Conservation (phyloP, 2,329 filamentous ascomycete species). For the Sporothrix pseudoabietina region DNA sequence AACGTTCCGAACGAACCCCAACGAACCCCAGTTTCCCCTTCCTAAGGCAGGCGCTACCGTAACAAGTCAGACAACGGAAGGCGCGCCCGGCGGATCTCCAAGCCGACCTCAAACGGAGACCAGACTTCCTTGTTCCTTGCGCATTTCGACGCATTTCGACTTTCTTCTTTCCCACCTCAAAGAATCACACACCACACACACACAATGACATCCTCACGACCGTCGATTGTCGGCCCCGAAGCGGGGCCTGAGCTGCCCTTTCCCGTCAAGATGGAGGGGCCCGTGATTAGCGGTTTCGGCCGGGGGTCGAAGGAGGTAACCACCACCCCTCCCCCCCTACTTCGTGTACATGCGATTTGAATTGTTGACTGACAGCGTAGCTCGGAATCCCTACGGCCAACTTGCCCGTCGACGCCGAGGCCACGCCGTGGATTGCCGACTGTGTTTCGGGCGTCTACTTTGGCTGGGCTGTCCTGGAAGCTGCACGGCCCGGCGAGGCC, state of each 20-base stretch:
- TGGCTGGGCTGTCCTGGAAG: constrained; percentile 78
- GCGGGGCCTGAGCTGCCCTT: constrained; percentile 75
- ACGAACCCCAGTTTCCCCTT: neutral
- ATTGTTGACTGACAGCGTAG: constrained; percentile 46
- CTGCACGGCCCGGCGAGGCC: constrained; percentile 54
- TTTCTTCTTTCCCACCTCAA: neutral
- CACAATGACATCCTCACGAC: constrained; percentile 47
- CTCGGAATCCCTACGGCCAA: constrained; percentile 97
- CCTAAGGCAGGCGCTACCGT: neutral
- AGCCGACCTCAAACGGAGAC: neutral
- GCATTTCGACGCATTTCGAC: neutral
- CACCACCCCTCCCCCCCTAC: constrained; percentile 33
- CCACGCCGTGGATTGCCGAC: constrained; percentile 61
- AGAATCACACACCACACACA: neutral
- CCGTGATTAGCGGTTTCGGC: constrained; percentile 90
- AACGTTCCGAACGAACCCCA: neutral
- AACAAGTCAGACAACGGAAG: neutral
- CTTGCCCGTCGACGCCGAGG: constrained; percentile 69
- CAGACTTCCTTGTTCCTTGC: too few relatives aligned
- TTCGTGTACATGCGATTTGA: too few relatives aligned
- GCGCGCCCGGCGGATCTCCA: constrained; percentile 7
- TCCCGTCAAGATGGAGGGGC: constrained; percentile 79
- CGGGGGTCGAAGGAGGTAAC: constrained; percentile 85
- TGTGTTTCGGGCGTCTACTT: constrained; percentile 87
- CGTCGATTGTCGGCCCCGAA: constrained; percentile 71